Evolutionary conservation across 768 basidiomycete species (phyloP).

Genomic region (Mrakia hoshinonis): DNA sequence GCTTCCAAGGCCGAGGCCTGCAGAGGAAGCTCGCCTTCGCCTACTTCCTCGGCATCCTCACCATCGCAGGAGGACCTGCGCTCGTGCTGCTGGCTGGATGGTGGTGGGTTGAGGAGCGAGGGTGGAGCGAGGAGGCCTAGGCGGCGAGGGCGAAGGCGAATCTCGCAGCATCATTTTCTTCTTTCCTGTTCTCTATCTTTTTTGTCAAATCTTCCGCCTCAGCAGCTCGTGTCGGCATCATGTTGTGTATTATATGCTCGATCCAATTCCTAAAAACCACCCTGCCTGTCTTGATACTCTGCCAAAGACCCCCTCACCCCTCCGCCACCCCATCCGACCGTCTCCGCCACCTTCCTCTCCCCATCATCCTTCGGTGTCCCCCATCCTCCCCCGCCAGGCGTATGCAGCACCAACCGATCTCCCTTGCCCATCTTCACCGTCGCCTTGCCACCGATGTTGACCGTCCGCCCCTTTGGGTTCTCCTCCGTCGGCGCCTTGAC

Average conservation of each 20-base stretch:
- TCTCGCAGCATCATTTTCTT: too few relatives aligned
- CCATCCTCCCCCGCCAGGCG: slow-evolving; percentile 87
- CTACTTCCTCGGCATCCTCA: background rate
- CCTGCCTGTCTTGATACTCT: slow-evolving; percentile 6
- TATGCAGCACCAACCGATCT: slow-evolving; percentile 69
- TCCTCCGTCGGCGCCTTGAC: slow-evolving; percentile 42
- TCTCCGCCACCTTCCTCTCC: background rate
- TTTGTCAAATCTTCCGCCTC: too few relatives aligned
- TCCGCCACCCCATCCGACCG: background rate
- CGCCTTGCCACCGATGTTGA: slow-evolving; percentile 85
- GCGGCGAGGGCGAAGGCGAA: too few relatives aligned
- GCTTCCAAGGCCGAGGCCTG: background rate
- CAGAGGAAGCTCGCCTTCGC: background rate
- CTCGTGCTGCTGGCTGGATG: background rate
- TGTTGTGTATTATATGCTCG: too few relatives aligned
- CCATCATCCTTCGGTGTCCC: slow-evolving; percentile 43
- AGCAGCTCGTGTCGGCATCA: too few relatives aligned
- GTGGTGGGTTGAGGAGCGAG: background rate
- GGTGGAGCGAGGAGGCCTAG: slow-evolving; percentile 5
- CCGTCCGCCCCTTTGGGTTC: slow-evolving; percentile 39
- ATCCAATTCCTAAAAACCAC: slow-evolving; percentile 10
- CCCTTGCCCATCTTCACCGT: slow-evolving; percentile 82
- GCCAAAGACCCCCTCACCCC: slow-evolving; percentile 5
- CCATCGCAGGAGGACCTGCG: background rate
- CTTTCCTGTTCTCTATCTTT: too few relatives aligned